phyloP scores from a whole-genome alignment of 495 filamentous ascomycete species.

The Glonium stellatum region DNA sequence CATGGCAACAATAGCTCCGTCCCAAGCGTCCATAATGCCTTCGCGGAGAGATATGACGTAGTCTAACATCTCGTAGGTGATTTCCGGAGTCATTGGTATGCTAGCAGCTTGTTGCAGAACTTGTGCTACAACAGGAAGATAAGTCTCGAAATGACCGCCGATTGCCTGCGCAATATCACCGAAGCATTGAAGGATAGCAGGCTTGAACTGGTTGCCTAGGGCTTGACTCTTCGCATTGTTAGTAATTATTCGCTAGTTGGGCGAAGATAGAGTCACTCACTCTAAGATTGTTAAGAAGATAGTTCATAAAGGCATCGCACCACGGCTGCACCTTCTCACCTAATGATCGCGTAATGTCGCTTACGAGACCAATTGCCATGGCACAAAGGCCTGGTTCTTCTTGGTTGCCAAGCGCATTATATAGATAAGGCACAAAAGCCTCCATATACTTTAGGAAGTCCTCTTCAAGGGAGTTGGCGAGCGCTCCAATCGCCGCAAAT shows the following conservation, averaged over 20 bases:
- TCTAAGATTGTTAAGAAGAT: constrained; percentile 79
- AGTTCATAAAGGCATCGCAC: constrained; percentile 97
- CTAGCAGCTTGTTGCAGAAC: constrained; percentile 87
- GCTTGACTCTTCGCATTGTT: constrained; percentile 50
- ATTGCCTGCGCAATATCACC: constrained; percentile 97
- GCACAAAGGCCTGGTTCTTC: constrained; percentile 90
- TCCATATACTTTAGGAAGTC: constrained; percentile 97
- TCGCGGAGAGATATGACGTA: constrained; percentile 91
- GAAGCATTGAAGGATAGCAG: constrained; percentile 94
- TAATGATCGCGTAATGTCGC: constrained; percentile 87
- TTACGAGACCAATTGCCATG: constrained; percentile 95
- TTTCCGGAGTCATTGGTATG: constrained; percentile 64
- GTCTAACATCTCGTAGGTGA: constrained; percentile 83
- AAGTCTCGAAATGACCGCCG: constrained; percentile 82
- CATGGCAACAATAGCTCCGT: constrained; percentile 88
- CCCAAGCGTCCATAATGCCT: constrained; percentile 99
- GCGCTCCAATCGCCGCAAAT: constrained; percentile 79
- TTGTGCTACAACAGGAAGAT: constrained; percentile 82
- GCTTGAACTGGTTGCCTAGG: constrained; percentile 93
- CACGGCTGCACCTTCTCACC: constrained; percentile 84
- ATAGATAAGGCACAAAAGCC: constrained; percentile 79
- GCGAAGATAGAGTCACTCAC: constrained; percentile 43
- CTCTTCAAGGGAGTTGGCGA: constrained; percentile 81
- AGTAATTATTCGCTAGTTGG: neutral
- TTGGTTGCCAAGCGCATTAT: constrained; percentile 87